Percentiles rank a stretch among this genome's conserved stretches.
phyloP scores from a whole-genome alignment of 2,329 filamentous ascomycete species.

The Verticillium dahliae region DNA sequence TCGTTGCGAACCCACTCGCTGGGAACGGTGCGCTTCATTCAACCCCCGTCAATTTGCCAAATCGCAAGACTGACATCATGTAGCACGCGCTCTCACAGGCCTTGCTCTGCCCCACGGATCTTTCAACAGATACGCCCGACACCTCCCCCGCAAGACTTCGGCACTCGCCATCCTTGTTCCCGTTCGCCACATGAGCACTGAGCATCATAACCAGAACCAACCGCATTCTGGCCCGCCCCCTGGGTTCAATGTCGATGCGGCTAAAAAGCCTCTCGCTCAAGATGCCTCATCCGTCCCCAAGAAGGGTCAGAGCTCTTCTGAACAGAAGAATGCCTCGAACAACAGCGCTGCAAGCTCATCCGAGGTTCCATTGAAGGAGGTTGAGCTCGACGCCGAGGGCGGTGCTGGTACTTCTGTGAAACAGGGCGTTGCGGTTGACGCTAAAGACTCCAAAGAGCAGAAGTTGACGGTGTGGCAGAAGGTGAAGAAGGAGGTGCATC shows the following conservation, averaged over 20 bases:
- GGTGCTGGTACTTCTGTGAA: constrained; percentile 46
- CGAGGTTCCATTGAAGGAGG: constrained; percentile 26
- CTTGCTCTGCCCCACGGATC: constrained; percentile 38
- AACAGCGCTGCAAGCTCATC: constrained; percentile 17
- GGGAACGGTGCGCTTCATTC: constrained; percentile 33
- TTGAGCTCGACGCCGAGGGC: constrained; percentile 28
- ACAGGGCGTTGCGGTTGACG: constrained; percentile 53
- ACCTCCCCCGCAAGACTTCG: constrained; percentile 36
- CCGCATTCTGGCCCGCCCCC: constrained; percentile 65
- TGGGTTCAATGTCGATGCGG: constrained; percentile 84
- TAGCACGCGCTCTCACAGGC: constrained; percentile 41
- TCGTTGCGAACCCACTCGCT: constrained; percentile 45
- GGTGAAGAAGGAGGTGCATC: constrained; percentile 86
- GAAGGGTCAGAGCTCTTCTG: constrained; percentile 23
- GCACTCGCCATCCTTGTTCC: constrained; percentile 53
- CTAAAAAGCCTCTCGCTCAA: constrained; percentile 73
- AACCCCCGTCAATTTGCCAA: neutral
- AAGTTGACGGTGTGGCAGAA: constrained; percentile 83
- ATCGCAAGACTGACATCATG: neutral
- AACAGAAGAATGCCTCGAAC: constrained; percentile 17
- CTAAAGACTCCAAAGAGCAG: constrained; percentile 59
- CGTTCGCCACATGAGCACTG: constrained; percentile 49
- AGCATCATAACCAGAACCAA: constrained; percentile 46
- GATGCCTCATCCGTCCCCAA: constrained; percentile 33
- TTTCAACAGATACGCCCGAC: constrained; percentile 38